A percentile compares a stretch with the other conserved stretches of the same genome.
Evolutionary conservation across 768 basidiomycete genomes (phyloP).

Genomic region (Lactarius hatsudake): DNA sequence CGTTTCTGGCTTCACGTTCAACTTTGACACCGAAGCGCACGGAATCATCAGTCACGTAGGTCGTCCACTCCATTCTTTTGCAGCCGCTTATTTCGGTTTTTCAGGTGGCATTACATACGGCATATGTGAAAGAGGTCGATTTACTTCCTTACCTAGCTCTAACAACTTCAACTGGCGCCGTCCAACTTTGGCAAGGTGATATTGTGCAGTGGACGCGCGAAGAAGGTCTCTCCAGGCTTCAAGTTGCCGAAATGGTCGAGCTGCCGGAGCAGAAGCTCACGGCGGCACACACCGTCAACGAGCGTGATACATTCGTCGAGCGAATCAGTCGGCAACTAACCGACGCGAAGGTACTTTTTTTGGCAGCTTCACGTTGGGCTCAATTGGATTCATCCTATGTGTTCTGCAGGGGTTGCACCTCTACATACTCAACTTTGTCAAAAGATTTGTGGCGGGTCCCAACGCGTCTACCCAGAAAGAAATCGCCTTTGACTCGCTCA

Average conservation of each 20-base stretch:
- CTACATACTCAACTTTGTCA: constrained; percentile 62
- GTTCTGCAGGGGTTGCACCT: constrained; percentile 59
- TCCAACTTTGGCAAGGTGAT: constrained; percentile 71
- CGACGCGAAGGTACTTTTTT: constrained; percentile 54
- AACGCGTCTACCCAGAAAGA: constrained; percentile 48
- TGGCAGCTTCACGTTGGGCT: neutral
- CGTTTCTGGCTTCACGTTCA: constrained; percentile 53
- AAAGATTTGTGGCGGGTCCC: constrained; percentile 69
- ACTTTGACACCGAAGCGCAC: constrained; percentile 61
- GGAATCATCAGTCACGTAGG: constrained; percentile 69
- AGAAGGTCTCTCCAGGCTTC: constrained; percentile 67
- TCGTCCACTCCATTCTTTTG: constrained; percentile 11
- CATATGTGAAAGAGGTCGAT: constrained; percentile 38
- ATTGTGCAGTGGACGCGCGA: constrained; percentile 73
- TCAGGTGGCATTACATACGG: constrained; percentile 54
- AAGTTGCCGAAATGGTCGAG: constrained; percentile 69
- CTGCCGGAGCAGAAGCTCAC: constrained; percentile 58
- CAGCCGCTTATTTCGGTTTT: neutral
- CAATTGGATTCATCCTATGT: neutral
- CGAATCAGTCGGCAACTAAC: constrained; percentile 55
- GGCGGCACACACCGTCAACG: constrained; percentile 35
- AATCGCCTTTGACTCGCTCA: constrained; percentile 40
- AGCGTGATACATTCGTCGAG: constrained; percentile 47
- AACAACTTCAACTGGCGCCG: constrained; percentile 70
- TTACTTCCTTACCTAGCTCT: constrained; percentile 48